Conservation (phyloP, 257 asterid genomes). For the Haberlea rhodopensis region DNA sequence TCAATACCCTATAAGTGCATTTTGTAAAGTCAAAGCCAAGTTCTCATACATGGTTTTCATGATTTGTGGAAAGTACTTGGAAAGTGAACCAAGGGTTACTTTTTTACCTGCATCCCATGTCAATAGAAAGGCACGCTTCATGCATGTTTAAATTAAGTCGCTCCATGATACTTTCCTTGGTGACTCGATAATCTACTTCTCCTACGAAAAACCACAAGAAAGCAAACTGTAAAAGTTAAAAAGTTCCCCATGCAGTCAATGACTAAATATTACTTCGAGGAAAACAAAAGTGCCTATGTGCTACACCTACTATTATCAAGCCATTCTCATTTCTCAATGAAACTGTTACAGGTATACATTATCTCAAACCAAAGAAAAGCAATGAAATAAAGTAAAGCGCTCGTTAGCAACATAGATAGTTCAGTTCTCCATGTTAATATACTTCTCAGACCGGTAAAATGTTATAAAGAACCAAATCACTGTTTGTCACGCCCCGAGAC, state of each 20-base stretch:
- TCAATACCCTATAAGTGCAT: constrained; percentile 48
- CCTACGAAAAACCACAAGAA: constrained; percentile 33
- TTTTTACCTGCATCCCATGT: constrained; percentile 58
- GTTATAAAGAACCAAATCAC: not conserved
- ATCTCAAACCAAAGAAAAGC: constrained; percentile 11
- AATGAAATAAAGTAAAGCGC: not conserved
- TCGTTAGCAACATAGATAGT: not conserved
- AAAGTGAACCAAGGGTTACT: not conserved
- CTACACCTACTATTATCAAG: not conserved
- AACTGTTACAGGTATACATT: not conserved
- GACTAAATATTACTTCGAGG: no score
- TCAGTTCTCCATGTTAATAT: constrained; percentile 3
- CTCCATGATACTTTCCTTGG: constrained; percentile 70
- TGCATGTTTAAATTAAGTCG: constrained; percentile 72
- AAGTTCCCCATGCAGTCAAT: not conserved
- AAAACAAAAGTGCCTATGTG: not conserved
- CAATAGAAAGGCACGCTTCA: constrained; percentile 67
- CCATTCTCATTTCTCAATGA: constrained; percentile 5
- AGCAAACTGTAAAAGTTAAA: constrained; percentile 2
- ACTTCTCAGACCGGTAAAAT: not conserved
- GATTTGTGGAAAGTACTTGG: not conserved
- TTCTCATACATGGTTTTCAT: not conserved
- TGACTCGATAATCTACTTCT: constrained; percentile 58
- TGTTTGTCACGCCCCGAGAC: no score
- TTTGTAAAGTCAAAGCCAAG: constrained; percentile 5